A percentile compares a stretch with the other conserved stretches of the same genome.
These are phyloP conservation scores for Trichopus zeylanicus DNA, from an alignment of 116 monocot genomes.

Conservation along the genomic window DNA sequence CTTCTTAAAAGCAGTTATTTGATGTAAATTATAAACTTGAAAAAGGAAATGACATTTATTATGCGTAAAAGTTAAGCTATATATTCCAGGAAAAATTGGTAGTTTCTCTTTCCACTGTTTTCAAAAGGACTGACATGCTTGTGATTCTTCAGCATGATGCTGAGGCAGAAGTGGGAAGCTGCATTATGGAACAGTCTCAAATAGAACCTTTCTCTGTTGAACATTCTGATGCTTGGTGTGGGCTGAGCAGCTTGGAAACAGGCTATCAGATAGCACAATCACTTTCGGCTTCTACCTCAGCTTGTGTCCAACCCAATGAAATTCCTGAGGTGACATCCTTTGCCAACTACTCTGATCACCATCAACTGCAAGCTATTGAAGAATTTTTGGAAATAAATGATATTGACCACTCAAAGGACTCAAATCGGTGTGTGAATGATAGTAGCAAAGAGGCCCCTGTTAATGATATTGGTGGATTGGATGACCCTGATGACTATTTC, in stretches of 20 bases:
- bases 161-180: slow-evolving; percentile 8
- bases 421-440: slow-evolving; percentile 7
- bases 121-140: background rate
- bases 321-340: slow-evolving; percentile 10
- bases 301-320: slow-evolving; percentile 6
- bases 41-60: too few relatives aligned
- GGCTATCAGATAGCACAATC: slow-evolving; percentile 11
- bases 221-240: slow-evolving; percentile 3
- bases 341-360: slow-evolving; percentile 9
- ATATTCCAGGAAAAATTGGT: too few relatives aligned
- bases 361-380: slow-evolving; percentile 13
- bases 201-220: slow-evolving; percentile 6
- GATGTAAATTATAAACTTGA: too few relatives aligned
- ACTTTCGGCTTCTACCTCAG: background rate
- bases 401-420: slow-evolving; percentile 23
- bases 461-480: slow-evolving; percentile 12
- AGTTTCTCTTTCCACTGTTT: too few relatives aligned
- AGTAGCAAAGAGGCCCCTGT: slow-evolving; percentile 3
- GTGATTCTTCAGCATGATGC: slow-evolving; percentile 21
- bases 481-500: slow-evolving; percentile 36
- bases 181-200: background rate
- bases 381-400: slow-evolving; percentile 70
- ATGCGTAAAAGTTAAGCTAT: too few relatives aligned
- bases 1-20: too few relatives aligned
- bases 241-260: background rate